These are phyloP conservation scores for Abelmoschus esculentus DNA, from an alignment of 345 rosid genomes.

Conservation along the genomic window DNA sequence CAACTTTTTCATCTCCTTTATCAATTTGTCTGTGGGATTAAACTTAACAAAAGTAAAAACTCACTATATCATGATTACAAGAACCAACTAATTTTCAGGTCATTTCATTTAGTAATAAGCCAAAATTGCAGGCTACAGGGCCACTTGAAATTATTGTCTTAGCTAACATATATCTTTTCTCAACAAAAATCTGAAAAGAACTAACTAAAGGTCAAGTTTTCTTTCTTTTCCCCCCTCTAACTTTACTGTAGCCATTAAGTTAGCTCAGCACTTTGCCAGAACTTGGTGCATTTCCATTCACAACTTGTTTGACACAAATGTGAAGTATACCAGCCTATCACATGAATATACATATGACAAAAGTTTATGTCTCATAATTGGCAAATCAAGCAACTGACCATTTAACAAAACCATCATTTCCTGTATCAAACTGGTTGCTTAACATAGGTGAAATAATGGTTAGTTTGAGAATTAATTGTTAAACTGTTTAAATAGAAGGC, in stretches of 20 bases:
- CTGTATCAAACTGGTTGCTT: neutral
- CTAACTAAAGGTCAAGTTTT: no score
- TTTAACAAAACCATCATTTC: neutral
- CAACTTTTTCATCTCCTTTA: neutral
- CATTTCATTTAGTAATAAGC: neutral
- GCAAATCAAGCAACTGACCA: neutral
- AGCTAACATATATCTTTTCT: neutral
- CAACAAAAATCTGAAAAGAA: neutral
- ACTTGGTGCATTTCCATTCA: slow-evolving; percentile 5
- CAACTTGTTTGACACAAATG: neutral
- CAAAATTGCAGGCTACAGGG: neutral
- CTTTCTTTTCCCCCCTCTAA: neutral
- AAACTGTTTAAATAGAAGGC: no score
- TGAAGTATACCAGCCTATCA: neutral
- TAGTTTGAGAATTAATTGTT: neutral
- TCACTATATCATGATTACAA: neutral
- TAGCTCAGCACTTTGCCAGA: neutral
- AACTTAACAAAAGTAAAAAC: no score
- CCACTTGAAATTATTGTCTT: slow-evolving; percentile 1
- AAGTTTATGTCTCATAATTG: neutral
- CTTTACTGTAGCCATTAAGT: slow-evolving; percentile 8
- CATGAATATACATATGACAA: neutral
- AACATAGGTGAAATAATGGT: neutral
- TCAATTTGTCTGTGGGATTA: neutral
- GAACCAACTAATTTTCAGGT: neutral